Percentiles rank a stretch among this genome's conserved stretches.
These are phyloP conservation scores for Paramecium pentaurelia DNA, from an alignment of 73 alveolate genomes.

Conservation along the genomic window DNA sequence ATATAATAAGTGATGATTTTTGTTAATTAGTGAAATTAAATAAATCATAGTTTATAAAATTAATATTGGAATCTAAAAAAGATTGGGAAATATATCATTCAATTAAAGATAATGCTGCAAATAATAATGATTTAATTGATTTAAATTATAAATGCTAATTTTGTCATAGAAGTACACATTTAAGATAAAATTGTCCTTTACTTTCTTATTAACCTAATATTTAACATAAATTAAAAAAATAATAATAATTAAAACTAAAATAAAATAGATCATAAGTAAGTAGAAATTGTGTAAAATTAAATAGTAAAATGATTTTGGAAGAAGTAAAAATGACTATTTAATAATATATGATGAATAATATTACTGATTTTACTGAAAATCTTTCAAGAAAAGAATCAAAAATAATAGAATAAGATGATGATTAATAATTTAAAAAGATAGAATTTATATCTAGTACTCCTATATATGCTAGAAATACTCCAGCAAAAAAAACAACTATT, in stretches of 20 bases:
- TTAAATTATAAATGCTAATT: background rate
- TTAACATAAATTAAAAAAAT: background rate
- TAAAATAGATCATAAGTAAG: background rate
- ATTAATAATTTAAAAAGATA: background rate
- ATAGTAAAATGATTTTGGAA: background rate
- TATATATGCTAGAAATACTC: background rate
- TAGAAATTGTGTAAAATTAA: background rate
- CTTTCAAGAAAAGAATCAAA: background rate
- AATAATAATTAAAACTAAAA: background rate
- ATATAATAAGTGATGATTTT: background rate
- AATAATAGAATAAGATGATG: background rate
- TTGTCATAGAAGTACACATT: background rate
- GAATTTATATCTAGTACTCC: background rate
- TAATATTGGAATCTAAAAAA: background rate
- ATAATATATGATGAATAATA: background rate
- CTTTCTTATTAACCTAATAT: constrained; percentile 9
- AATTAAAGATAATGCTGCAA: background rate
- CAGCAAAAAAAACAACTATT: background rate
- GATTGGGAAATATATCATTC: constrained; percentile 10
- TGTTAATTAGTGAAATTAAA: background rate
- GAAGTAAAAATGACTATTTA: background rate
- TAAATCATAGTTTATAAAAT: background rate
- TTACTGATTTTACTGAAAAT: background rate
- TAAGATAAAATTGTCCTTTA: background rate
- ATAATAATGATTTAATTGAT: background rate